Percentiles rank a stretch among this genome's conserved stretches.
Conservation (phyloP, 2,329 filamentous ascomycete genomes). For the Pseudocercospora cruenta region DNA sequence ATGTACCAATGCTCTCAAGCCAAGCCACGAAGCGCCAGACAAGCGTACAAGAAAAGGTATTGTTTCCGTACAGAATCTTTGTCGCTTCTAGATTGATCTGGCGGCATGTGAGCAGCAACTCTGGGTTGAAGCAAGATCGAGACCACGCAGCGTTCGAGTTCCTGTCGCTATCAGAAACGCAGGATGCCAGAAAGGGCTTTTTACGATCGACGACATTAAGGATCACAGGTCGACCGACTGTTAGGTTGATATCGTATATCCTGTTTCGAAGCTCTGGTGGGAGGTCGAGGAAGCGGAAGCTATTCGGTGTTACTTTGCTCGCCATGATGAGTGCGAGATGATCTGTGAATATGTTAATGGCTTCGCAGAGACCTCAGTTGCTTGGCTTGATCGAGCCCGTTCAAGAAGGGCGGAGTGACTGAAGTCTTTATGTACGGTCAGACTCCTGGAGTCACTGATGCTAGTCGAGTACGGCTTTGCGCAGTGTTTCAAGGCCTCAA, state of each 20-base stretch:
- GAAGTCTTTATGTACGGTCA: no score
- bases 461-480: background rate
- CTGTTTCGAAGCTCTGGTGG: background rate
- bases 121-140: background rate
- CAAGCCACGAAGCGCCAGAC: background rate
- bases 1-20: background rate
- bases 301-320: background rate
- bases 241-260: background rate
- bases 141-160: background rate
- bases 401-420: no score
- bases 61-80: slow-evolving; percentile 45
- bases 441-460: background rate
- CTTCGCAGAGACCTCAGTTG: background rate
- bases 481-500: no score
- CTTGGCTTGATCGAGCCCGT: background rate
- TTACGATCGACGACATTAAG: background rate
- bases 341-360: background rate
- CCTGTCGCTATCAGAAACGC: background rate
- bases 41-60: slow-evolving; percentile 42
- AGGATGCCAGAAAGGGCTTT: background rate
- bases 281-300: background rate
- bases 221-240: background rate
- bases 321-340: background rate
- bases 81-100: slow-evolving; percentile 61
- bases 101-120: slow-evolving; percentile 32